phyloP scores from a whole-genome alignment of 192 early-diverging fungal genomes.

The Geranomyces variabilis region DNA sequence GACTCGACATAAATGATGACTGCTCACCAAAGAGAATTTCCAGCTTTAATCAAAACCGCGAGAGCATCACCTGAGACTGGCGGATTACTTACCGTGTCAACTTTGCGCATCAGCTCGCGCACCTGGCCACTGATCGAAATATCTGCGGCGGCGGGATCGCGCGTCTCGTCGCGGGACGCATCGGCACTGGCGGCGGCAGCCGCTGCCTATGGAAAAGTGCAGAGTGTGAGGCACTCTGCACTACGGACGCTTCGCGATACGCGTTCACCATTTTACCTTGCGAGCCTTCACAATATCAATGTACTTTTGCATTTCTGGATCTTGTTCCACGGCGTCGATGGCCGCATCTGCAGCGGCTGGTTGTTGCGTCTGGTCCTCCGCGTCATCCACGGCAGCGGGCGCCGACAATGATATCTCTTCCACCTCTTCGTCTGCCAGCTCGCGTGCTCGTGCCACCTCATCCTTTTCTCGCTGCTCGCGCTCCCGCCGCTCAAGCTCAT shows the following conservation, averaged over 20 bases:
- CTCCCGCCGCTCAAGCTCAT: slow-evolving; percentile 32
- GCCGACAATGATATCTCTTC: slow-evolving; percentile 16
- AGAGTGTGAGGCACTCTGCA: not conserved
- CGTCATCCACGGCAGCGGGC: not conserved
- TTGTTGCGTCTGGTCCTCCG: not conserved
- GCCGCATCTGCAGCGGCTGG: slow-evolving; percentile 5
- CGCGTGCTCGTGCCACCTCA: not conserved
- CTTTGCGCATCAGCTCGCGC: slow-evolving; percentile 2
- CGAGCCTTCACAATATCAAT: slow-evolving; percentile 46
- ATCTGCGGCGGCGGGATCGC: not conserved
- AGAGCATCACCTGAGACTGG: no score
- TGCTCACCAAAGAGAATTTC: not conserved
- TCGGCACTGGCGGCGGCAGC: not conserved
- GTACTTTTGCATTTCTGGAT: slow-evolving; percentile 55
- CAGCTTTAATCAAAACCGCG: not conserved
- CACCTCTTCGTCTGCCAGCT: slow-evolving; percentile 15
- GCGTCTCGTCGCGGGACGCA: not conserved
- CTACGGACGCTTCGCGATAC: not conserved
- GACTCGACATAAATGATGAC: slow-evolving; percentile 13
- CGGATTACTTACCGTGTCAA: not conserved
- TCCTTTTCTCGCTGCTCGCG: slow-evolving; percentile 7
- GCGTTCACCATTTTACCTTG: not conserved
- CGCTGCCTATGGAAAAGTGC: not conserved
- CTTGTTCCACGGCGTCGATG: slow-evolving; percentile 41
- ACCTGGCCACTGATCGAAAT: slow-evolving; percentile 3